Base-by-base conservation (phyloP, 2,329 filamentous ascomycete species). In the Thielaviopsis punctulata region DNA sequence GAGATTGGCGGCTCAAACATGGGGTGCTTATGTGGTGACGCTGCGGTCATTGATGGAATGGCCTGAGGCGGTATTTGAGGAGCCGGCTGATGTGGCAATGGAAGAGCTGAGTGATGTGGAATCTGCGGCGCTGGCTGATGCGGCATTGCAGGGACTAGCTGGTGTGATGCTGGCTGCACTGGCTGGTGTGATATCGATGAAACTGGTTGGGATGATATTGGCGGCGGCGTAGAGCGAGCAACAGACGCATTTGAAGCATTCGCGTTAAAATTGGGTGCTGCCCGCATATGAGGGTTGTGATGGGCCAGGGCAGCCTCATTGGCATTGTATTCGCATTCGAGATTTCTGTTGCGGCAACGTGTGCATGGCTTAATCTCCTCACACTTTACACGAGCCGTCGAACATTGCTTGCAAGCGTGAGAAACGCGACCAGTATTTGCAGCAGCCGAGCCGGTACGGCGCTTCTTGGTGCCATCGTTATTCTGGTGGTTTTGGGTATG, bases 361-460 rank as follows among this genome's bases (percentile, higher is more conserved):
- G 68, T 67, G 58, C 73, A 77, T 27, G 73, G 73, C 61, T 77
- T 76, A 21, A 64, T 59, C 53, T 77, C 73, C 55, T 75, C 72
- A 55, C 73, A 77, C 57, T 76, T 76, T 45, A 77, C 71, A 19
- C 73, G 66, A 10, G 73, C 73, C 18, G 67, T 60, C 3, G 73
- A 73, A 56, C 73, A 77, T 9, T 70, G 63, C 22, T 68, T 67
- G 56, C 73, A 77, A 13, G 73, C 73, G 56, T 75, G 72, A 9
- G 69, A 71, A 10, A 77, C 73, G 12, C 73, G 70, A 19, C 70
- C 68, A 2, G 69, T 65, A 15, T 65, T 68, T 2, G 69, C 68
- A 1, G 69, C 69, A 1, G 69, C 61, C 44, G 67, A 66, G 49
- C 68, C 68, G 12, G 71, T 67, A 33, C 72, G 66, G 30, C 71